phyloP scores from a whole-genome alignment of 2,329 filamentous ascomycete genomes.

The Cercospora sojina region DNA sequence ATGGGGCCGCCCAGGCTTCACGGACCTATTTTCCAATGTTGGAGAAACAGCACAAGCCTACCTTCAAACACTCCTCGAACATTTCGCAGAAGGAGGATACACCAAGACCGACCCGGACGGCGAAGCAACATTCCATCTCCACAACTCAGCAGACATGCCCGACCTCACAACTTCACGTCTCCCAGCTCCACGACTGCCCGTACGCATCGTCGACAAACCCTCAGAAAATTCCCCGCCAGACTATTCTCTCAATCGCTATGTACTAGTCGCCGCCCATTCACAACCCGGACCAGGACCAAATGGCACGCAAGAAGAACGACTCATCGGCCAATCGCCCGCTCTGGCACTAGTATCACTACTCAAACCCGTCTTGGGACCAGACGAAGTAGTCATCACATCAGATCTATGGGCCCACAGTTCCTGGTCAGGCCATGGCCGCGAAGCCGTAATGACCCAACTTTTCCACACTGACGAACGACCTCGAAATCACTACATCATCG shows the following conservation, averaged over 20 bases:
- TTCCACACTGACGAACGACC: not conserved
- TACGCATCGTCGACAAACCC: slow-evolving; percentile 10
- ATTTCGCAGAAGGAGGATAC: slow-evolving; percentile 17
- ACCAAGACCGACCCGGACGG: not conserved
- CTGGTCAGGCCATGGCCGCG: slow-evolving; percentile 17
- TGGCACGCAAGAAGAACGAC: slow-evolving; percentile 20
- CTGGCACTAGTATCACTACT: slow-evolving; percentile 13
- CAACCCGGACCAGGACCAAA: slow-evolving; percentile 18
- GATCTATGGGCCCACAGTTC: slow-evolving; percentile 11
- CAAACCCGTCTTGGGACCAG: not conserved
- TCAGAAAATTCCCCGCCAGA: slow-evolving; percentile 1
- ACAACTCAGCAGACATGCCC: not conserved
- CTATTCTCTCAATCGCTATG: not conserved
- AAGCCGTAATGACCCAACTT: slow-evolving; percentile 1
- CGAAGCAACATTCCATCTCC: not conserved
- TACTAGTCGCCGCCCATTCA: slow-evolving; percentile 17
- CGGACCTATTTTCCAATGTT: slow-evolving; percentile 2
- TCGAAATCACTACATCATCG: not conserved
- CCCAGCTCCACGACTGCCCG: not conserved
- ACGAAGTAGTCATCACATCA: slow-evolving; percentile 17
- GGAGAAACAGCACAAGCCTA: slow-evolving; percentile 12
- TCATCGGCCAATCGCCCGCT: slow-evolving; percentile 19
- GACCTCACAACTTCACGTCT: not conserved
- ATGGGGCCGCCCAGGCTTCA: slow-evolving; percentile 18
- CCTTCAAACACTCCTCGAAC: slow-evolving; percentile 11